A percentile compares a stretch with the other conserved stretches of the same genome.
These are phyloP conservation scores for Talaromyces funiculosus DNA, from an alignment of 2,329 filamentous ascomycete genomes.

Conservation along the genomic window DNA sequence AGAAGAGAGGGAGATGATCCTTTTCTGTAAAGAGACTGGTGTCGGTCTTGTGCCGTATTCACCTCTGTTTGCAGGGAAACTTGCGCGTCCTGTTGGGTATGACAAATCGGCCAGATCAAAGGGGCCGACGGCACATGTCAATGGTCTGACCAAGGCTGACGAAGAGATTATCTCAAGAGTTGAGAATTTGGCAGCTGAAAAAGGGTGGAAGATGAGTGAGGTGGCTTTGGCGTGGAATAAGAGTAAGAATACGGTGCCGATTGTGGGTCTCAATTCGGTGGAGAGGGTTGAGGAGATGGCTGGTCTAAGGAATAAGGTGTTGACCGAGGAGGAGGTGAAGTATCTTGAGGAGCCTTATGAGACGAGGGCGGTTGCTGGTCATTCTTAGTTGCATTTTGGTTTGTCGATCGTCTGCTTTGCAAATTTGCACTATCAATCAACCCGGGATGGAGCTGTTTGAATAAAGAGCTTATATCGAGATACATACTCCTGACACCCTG, in stretches of 20 bases:
- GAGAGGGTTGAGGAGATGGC: background rate
- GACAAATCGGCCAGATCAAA: background rate
- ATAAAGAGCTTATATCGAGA: no score
- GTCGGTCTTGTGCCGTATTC: constrained; percentile 40
- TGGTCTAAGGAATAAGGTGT: background rate
- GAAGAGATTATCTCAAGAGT: constrained; percentile 34
- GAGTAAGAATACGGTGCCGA: constrained; percentile 38
- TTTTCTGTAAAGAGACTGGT: constrained; percentile 45
- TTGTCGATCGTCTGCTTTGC: background rate
- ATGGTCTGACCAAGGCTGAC: background rate
- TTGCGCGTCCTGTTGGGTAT: background rate
- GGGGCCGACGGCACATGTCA: background rate
- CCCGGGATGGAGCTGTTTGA: no score
- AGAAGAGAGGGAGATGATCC: constrained; percentile 54
- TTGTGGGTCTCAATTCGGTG: constrained; percentile 48
- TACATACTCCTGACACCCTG: no score
- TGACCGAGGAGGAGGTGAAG: background rate
- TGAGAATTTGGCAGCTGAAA: constrained; percentile 43
- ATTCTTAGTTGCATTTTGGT: background rate
- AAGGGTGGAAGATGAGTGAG: constrained; percentile 28
- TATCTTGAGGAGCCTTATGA: background rate
- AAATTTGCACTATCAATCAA: background rate
- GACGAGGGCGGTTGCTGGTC: constrained; percentile 5
- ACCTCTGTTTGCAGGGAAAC: constrained; percentile 13
- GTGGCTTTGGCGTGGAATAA: constrained; percentile 39